Evolutionary conservation across 2,329 filamentous ascomycete genomes (phyloP).

Genomic region (Chrysoporthe deuterocubensis): DNA sequence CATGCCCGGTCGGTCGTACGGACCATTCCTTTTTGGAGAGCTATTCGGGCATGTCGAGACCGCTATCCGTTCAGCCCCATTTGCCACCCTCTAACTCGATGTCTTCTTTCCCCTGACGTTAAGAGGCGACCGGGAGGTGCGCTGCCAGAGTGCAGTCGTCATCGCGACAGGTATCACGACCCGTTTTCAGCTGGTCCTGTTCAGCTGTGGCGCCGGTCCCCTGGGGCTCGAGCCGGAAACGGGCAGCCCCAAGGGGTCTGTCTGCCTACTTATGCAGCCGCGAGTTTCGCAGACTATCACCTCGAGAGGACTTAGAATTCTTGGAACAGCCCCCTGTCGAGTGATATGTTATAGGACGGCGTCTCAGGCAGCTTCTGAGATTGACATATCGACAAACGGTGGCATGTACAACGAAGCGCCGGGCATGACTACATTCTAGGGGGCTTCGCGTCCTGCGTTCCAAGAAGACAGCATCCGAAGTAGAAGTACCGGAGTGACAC

Average conservation of each 20-base stretch:
- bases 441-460: background rate
- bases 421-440: background rate
- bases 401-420: background rate
- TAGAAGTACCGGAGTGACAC: background rate
- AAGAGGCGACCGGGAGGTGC: background rate
- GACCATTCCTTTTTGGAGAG: too few relatives aligned
- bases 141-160: background rate
- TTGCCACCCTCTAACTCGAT: too few relatives aligned
- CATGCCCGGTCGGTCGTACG: too few relatives aligned
- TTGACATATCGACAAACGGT: background rate
- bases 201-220: too few relatives aligned
- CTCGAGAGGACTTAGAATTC: background rate
- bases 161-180: background rate
- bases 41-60: too few relatives aligned
- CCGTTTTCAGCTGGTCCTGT: too few relatives aligned
- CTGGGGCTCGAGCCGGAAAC: background rate
- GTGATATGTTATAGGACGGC: background rate
- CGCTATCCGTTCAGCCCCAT: too few relatives aligned
- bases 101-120: too few relatives aligned
- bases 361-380: background rate
- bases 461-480: background rate
- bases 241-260: background rate
- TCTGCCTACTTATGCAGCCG: too few relatives aligned
- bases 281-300: background rate
- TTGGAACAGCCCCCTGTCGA: background rate